These are phyloP conservation scores for Allium sativum DNA, from an alignment of 106 monocot genomes.

Conservation along the genomic window DNA sequence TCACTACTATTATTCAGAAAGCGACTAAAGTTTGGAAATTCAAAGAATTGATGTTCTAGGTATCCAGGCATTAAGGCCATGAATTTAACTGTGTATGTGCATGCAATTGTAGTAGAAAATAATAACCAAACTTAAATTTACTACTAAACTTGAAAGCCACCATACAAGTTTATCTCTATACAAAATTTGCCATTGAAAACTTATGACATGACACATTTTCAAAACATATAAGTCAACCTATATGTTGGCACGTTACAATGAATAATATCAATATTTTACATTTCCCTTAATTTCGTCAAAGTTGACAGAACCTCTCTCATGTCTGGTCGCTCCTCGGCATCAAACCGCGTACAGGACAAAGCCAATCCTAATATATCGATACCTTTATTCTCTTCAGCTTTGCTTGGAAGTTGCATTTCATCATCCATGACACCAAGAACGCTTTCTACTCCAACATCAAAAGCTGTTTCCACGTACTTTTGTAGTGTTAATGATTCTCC, in stretches of 20 bases:
- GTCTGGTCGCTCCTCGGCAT: constrained; percentile 56
- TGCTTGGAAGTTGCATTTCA: constrained; percentile 23
- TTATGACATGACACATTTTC: too few species aligned
- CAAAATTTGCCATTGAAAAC: too few species aligned
- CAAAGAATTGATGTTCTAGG: neutral
- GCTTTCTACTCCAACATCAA: constrained; percentile 23
- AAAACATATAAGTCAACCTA: too few species aligned
- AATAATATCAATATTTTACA: neutral
- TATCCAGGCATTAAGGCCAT: too few species aligned
- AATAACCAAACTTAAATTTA: too few species aligned
- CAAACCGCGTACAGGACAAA: constrained; percentile 37
- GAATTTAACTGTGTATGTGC: too few species aligned
- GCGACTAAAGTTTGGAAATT: constrained; percentile 14
- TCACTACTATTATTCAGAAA: constrained; percentile 59
- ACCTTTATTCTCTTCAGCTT: constrained; percentile 33
- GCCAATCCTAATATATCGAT: constrained; percentile 40
- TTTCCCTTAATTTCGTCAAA: constrained; percentile 26
- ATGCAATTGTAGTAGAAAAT: too few species aligned
- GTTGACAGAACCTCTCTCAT: constrained; percentile 44
- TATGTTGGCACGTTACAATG: too few species aligned
- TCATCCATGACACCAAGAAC: constrained; percentile 35
- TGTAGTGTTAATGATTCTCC: constrained; percentile 29
- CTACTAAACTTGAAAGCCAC: too few species aligned
- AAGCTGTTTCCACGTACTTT: constrained; percentile 43
- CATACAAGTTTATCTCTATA: too few species aligned